Percentiles rank a stretch among this genome's conserved stretches.
Conservation (phyloP, 768 basidiomycete genomes). For the Pleurotus pulmonarius region DNA sequence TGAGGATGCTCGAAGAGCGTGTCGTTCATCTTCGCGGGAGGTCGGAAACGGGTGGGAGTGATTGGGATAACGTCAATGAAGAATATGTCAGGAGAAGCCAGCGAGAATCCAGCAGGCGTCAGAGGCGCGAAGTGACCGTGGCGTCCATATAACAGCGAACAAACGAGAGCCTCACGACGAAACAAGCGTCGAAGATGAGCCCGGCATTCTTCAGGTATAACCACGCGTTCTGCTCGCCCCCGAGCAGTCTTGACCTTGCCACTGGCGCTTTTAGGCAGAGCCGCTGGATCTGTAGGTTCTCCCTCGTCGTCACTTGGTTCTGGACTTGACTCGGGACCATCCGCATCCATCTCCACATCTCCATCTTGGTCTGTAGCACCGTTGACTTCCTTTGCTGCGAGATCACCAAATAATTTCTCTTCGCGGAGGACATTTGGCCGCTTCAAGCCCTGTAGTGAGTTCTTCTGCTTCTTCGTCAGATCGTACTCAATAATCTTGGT, state of each 20-base stretch:
- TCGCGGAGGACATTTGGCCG: constrained; percentile 75
- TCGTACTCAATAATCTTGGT: constrained; percentile 96
- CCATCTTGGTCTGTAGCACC: constrained; percentile 26
- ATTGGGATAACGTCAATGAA: constrained; percentile 93
- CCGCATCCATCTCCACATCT: constrained; percentile 42
- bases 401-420: constrained; percentile 31
- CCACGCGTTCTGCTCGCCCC: constrained; percentile 86
- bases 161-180: constrained; percentile 75
- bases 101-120: constrained; percentile 54
- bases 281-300: constrained; percentile 42
- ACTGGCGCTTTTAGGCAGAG: constrained; percentile 68
- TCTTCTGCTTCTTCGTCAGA: constrained; percentile 76
- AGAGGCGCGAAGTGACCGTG: constrained; percentile 81
- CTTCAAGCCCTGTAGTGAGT: constrained; percentile 36
- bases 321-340: constrained; percentile 29
- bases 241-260: constrained; percentile 73
- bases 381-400: background rate
- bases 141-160: constrained; percentile 85
- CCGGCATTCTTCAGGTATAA: constrained; percentile 89
- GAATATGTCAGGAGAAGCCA: constrained; percentile 91
- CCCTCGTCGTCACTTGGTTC: constrained; percentile 47
- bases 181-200: constrained; percentile 91
- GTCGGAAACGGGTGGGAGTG: constrained; percentile 93
- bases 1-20: constrained; percentile 95
- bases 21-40: constrained; percentile 88